Conservation (phyloP, 2,329 filamentous ascomycete genomes). For the Rhynchosporium secalis region DNA sequence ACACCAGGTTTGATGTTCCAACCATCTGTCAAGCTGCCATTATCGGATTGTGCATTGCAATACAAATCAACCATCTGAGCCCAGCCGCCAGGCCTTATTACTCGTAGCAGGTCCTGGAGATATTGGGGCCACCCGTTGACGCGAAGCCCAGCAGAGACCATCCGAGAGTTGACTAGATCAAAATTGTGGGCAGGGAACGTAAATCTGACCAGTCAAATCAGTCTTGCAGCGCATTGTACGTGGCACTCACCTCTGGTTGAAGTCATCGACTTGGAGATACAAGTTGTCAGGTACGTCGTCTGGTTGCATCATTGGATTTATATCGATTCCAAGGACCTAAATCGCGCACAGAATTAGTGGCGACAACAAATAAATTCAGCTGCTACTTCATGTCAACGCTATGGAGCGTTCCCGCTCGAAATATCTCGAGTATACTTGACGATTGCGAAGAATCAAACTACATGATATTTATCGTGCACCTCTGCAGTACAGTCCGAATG, state of each 20-base stretch:
- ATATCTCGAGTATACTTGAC: background rate
- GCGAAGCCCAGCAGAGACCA: conserved; percentile 37
- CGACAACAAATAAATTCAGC: background rate
- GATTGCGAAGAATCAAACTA: too few relatives aligned
- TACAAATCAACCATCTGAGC: conserved; percentile 87
- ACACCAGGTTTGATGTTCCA: conserved; percentile 31
- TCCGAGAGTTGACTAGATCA: conserved; percentile 71
- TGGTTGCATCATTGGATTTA: conserved; percentile 68
- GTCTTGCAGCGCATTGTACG: background rate
- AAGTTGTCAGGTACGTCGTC: conserved; percentile 66
- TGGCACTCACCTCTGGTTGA: conserved; percentile 58
- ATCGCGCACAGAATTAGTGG: background rate
- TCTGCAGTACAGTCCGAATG: too few relatives aligned
- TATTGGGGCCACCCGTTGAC: conserved; percentile 70
- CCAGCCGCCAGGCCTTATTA: conserved; percentile 78
- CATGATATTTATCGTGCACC: background rate
- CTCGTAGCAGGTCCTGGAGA: conserved; percentile 70
- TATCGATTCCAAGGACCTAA: conserved; percentile 70
- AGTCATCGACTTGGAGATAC: conserved; percentile 70
- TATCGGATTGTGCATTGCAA: conserved; percentile 82
- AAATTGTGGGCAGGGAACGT: conserved; percentile 72
- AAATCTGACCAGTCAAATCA: conserved; percentile 46
- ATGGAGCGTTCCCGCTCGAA: background rate
- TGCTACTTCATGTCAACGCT: background rate
- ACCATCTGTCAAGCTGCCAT: conserved; percentile 70